These are phyloP conservation scores for Furcasterigmium sp. DNA, from an alignment of 2,329 filamentous ascomycete species.

Conservation along the genomic window DNA sequence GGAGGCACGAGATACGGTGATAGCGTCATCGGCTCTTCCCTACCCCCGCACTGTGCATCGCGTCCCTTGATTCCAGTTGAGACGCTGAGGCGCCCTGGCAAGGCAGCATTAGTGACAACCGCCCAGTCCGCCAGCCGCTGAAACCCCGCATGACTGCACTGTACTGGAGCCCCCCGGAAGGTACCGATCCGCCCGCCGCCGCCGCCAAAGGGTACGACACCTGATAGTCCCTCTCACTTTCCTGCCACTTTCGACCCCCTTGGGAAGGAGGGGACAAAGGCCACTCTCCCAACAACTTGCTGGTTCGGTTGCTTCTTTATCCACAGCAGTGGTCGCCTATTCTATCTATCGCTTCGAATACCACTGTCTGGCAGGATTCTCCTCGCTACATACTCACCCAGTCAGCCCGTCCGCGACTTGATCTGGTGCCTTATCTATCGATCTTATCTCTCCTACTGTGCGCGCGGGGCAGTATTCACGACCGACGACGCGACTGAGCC, in stretches of 20 bases:
- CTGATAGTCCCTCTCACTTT: too few relatives aligned
- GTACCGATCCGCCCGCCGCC: not conserved
- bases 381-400: not conserved
- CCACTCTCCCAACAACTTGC: not conserved
- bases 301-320: not conserved
- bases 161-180: not conserved
- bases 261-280: not conserved
- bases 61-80: too few relatives aligned
- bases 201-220: too few relatives aligned
- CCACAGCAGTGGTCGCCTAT: not conserved
- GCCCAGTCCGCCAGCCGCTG: not conserved
- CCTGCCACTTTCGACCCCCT: not conserved
- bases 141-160: conserved; percentile 1
- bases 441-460: not conserved
- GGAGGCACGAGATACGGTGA: not conserved
- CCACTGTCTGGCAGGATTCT: not conserved
- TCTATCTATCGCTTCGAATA: not conserved
- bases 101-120: too few relatives aligned
- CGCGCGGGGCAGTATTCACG: not conserved
- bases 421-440: too few relatives aligned
- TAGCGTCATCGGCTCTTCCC: not conserved
- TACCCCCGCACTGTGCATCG: not conserved
- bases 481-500: not conserved
- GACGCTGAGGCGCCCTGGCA: too few relatives aligned
- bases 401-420: too few relatives aligned